phyloP scores from a whole-genome alignment of 768 basidiomycete species.

The Pholiota conissans region DNA sequence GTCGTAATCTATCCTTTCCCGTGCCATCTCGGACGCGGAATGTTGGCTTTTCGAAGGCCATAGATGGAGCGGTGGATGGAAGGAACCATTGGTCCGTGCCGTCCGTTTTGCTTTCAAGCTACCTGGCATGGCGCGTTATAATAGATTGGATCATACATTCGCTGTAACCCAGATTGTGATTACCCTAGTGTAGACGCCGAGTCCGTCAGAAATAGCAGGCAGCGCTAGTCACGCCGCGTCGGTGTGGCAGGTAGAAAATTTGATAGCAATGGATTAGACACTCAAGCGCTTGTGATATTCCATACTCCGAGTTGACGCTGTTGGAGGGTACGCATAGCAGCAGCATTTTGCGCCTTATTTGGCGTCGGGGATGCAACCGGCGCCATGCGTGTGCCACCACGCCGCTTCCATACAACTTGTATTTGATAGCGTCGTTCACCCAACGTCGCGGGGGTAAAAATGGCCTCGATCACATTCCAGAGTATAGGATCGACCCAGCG shows the following conservation, averaged over 20 bases:
- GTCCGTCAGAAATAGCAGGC: background rate
- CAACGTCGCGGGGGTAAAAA: background rate
- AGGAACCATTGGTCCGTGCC: constrained; percentile 20
- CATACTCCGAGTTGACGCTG: no score
- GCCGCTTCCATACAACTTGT: background rate
- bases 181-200: background rate
- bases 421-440: background rate
- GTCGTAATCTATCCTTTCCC: constrained; percentile 29
- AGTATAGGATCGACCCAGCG: background rate
- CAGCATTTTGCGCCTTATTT: background rate
- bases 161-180: no score
- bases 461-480: background rate
- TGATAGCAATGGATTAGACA: background rate
- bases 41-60: constrained; percentile 11
- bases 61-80: constrained; percentile 1
- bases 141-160: background rate
- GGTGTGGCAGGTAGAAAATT: background rate
- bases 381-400: background rate
- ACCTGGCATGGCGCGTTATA: background rate
- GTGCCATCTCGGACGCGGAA: constrained; percentile 21
- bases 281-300: no score
- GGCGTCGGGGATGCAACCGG: background rate
- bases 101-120: constrained; percentile 28
- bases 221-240: background rate
- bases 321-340: background rate